Evolutionary conservation across 1,284 basidiomycete genomes (phyloP), one percentile per base, ranked within the genome.

Genomic region (Apiotrichum sp.): DNA sequence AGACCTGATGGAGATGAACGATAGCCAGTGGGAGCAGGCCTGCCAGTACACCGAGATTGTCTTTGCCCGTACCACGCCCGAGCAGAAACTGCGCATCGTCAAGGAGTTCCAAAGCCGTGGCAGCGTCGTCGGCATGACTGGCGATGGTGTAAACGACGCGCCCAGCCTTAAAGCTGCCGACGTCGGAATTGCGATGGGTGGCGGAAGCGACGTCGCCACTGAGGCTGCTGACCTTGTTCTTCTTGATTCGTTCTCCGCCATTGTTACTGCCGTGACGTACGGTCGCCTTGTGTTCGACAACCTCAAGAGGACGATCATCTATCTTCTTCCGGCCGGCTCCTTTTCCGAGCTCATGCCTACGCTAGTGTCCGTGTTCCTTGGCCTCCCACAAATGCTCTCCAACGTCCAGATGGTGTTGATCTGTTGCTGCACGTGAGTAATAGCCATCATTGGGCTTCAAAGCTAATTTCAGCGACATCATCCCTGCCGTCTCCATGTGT

Each of bases 121-220:
- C 45, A 79, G 80, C 50, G 75, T 79, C 9, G 82, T 84, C 32
- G 83, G 79, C n/a, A 77, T 80, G 64, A 82, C 82, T 2, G 84
- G 86, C 31, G 85, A 87, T 64, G 85, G 85, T 14, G 83, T 86
- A 13, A 86, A 87, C 63, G 85, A 87, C 63, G 83, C 84, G 0
- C 84, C 86, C 6, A 65, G 38, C 3, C 74, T 84, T 42, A 83
- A 83, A 63, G 72, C 74, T 39, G 79, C 79, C 0, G 71, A 80
- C 56, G 72, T 80, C 40, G 79, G 79, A 16, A 78, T 80, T 22
- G 79, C 79, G 2, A 78, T 80, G 66, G 78, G 77, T 1, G 74
- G 71, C 8, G 79, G 78, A 6, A 74, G 71, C 29, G 78, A 78
- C 52, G 75, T 78, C 1, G 75, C 76, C 2, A 72, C 72, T 56